Conservation (phyloP, 345 rosid genomes). For the Reutealis trisperma region DNA sequence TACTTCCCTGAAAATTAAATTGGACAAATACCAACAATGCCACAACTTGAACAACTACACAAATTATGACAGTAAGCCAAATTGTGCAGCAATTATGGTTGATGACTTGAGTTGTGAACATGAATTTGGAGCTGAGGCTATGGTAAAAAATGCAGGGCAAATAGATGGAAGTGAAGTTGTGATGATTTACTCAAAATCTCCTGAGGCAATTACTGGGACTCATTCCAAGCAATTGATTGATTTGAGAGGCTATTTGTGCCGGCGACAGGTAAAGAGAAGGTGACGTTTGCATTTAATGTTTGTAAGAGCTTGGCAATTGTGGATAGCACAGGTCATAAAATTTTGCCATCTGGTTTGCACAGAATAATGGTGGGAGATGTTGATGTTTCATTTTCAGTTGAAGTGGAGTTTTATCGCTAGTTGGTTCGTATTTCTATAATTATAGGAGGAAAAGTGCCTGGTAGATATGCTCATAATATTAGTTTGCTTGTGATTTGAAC, state of each 20-base stretch:
- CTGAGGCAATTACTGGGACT: not conserved
- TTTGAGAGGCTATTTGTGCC: not conserved
- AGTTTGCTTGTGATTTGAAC: no score
- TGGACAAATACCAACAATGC: slow-evolving; percentile 25
- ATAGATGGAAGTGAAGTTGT: slow-evolving; percentile 38
- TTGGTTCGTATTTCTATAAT: not conserved
- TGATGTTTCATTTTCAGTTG: not conserved
- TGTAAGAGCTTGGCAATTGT: not conserved
- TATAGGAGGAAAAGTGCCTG: no score
- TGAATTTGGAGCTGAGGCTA: slow-evolving; percentile 13
- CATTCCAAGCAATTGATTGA: not conserved
- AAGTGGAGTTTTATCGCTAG: not conserved
- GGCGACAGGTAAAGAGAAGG: not conserved
- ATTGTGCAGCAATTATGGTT: not conserved
- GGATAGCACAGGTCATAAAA: no score
- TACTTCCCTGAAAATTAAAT: not conserved
- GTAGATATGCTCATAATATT: not conserved
- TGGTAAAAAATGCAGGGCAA: slow-evolving; percentile 25
- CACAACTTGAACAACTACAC: slow-evolving; percentile 5
- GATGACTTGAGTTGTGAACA: not conserved
- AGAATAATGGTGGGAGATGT: not conserved
- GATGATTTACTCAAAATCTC: slow-evolving; percentile 32
- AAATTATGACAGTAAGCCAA: not conserved
- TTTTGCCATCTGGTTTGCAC: not conserved
- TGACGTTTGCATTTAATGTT: not conserved